A percentile compares a stretch with the other conserved stretches of the same genome.
Evolutionary conservation across 2,329 filamentous ascomycete genomes (phyloP).

Genomic region (Xylariaceae sp.): DNA sequence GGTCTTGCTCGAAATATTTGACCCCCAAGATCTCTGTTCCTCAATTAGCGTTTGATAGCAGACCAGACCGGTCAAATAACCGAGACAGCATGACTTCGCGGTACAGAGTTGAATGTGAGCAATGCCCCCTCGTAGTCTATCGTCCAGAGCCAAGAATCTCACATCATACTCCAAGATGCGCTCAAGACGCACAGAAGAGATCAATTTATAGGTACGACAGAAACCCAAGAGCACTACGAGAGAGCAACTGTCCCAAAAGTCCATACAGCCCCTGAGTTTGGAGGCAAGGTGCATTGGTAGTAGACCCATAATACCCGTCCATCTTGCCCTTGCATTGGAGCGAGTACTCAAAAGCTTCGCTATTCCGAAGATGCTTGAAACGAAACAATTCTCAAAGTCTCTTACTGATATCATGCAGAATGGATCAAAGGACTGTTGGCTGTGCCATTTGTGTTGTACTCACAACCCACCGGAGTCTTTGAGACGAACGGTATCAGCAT

Average conservation of each 20-base stretch:
- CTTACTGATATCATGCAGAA: constrained; percentile 50
- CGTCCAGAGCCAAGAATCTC: constrained; percentile 7
- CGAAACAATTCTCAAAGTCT: neutral
- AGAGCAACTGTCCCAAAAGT: no score
- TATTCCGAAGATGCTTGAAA: no score
- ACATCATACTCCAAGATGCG: constrained; percentile 41
- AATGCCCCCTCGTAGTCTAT: constrained; percentile 1
- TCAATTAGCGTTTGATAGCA: neutral
- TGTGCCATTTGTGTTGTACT: constrained; percentile 94
- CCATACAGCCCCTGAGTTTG: constrained; percentile 1
- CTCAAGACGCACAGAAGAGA: constrained; percentile 84
- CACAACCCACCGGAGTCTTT: constrained; percentile 85
- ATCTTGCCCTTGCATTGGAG: neutral
- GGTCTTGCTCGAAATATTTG: no score
- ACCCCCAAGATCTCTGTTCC: neutral
- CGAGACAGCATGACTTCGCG: constrained; percentile 53
- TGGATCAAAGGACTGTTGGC: constrained; percentile 96
- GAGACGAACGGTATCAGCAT: constrained; percentile 63
- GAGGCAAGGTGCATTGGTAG: neutral
- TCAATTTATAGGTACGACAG: constrained; percentile 68
- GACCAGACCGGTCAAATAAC: neutral
- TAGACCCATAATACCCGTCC: neutral
- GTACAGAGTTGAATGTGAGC: constrained; percentile 71
- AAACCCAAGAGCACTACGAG: no score
- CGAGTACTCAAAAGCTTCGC: neutral